phyloP scores from a whole-genome alignment of 108 stramenopile species.

The Skeletonema grethae region DNA sequence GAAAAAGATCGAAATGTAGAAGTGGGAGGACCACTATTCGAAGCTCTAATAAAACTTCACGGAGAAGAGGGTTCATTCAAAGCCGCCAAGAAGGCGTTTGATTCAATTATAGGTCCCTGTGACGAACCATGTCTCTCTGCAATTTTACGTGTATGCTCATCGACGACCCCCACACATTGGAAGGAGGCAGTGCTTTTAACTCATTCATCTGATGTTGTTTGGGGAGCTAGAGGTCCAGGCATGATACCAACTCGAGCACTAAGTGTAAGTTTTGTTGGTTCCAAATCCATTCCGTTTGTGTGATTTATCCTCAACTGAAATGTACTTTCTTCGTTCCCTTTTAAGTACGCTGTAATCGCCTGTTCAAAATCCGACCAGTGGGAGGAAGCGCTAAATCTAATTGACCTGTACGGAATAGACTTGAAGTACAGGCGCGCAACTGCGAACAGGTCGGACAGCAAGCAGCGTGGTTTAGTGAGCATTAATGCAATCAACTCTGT shows the following conservation, averaged over 20 bases:
- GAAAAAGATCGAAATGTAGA: constrained; percentile 18
- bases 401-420: constrained; percentile 55
- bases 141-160: constrained; percentile 57
- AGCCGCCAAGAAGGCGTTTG: constrained; percentile 45
- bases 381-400: constrained; percentile 63
- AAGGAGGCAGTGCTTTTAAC: constrained; percentile 57
- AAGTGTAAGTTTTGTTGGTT: constrained; percentile 19
- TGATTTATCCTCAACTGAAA: not conserved
- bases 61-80: constrained; percentile 42
- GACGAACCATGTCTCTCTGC: constrained; percentile 67
- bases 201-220: constrained; percentile 65
- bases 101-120: constrained; percentile 50
- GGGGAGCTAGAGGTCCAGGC: constrained; percentile 43
- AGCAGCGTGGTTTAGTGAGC: constrained; percentile 14
- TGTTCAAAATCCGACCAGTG: constrained; percentile 55
- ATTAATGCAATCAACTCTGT: constrained; percentile 61
- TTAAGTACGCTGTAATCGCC: constrained; percentile 35
- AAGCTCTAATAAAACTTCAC: constrained; percentile 52
- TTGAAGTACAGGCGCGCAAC: constrained; percentile 3
- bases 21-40: constrained; percentile 57
- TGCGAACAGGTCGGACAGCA: not conserved
- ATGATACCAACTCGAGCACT: constrained; percentile 54
- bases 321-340: not conserved
- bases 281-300: not conserved
- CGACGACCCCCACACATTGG: constrained; percentile 43